Base-by-base conservation (phyloP, 371 early-diverging fungal species). In the Mortierella sp. region DNA sequence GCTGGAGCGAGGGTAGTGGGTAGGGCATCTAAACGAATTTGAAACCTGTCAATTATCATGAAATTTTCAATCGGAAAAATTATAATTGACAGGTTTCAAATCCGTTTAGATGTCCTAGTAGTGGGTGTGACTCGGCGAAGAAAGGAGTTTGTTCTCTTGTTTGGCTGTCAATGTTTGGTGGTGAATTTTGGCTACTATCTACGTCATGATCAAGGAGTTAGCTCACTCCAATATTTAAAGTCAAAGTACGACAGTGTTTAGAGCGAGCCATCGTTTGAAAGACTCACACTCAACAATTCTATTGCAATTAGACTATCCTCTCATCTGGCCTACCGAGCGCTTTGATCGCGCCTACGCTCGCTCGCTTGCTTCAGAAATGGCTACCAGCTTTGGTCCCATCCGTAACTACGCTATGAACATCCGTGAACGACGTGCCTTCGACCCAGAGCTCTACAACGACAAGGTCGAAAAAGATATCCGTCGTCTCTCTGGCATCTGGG, bases 281-380 rank as follows among this genome's bases (percentile, higher is more conserved):
- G 18, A 49, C n/a, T 49, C 10, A 20, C 20, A 18, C 45, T 43
- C 24, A 22, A 11, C n/a, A 22, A n/a, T 24, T 60, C 30, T 32
- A 26, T 24, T 39, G 37, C 57, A 37, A 22, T 52, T 70, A 84
- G 84, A 81, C 16, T 69, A 72, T 55, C 83, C 83, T 6, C 37
- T 51, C 2, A 39, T 84, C n/a, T 84, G 84, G 84, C 84, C 84
- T 1, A 26, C 59, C 26, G 73, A 72, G n/a, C 70, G 72, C 5
- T 70, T 64, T 35, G 78, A 84, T 1, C 83, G 84, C 20, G 84
- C 84, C 1, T 67, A 72, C 22, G 84, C 84, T 16, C 83, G 84
- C 16, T 73, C 84, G 0, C 64, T 84, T 6, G 68, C 83, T 22
- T 5, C 71, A 1, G 84, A 84, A 66, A 84, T 84, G 84, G 77